Evolutionary conservation across 2,329 filamentous ascomycete genomes (phyloP).

Genomic region (Exophiala alcalophila): DNA sequence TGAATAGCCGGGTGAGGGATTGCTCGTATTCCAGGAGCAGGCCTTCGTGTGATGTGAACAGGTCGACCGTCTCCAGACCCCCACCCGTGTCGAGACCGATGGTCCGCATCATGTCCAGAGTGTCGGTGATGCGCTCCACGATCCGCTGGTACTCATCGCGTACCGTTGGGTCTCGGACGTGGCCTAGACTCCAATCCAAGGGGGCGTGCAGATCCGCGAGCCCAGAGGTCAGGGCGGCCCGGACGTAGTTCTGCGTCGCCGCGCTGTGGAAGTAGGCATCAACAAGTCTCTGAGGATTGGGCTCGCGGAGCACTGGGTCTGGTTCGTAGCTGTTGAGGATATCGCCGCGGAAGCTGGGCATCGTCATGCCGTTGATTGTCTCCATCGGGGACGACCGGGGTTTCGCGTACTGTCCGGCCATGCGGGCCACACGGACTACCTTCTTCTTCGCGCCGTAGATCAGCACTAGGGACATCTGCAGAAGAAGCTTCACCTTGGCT

Average conservation of each 20-base stretch:
- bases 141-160: slow-evolving; percentile 84
- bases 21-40: slow-evolving; percentile 94
- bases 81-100: slow-evolving; percentile 84
- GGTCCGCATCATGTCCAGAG: slow-evolving; percentile 88
- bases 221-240: slow-evolving; percentile 77
- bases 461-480: slow-evolving; percentile 95
- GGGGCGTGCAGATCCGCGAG: slow-evolving; percentile 92
- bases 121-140: slow-evolving; percentile 82
- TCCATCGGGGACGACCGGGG: slow-evolving; percentile 87
- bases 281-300: slow-evolving; percentile 81
- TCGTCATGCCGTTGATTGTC: slow-evolving; percentile 71
- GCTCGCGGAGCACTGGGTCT: slow-evolving; percentile 65
- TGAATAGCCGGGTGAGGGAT: slow-evolving; percentile 72
- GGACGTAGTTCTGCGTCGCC: slow-evolving; percentile 89
- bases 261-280: slow-evolving; percentile 94
- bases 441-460: slow-evolving; percentile 80
- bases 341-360: slow-evolving; percentile 89
- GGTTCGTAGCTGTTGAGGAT: slow-evolving; percentile 82
- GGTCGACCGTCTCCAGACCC: slow-evolving; percentile 84
- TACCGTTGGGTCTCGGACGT: slow-evolving; percentile 78
- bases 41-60: slow-evolving; percentile 94
- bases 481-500: slow-evolving; percentile 90
- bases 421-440: slow-evolving; percentile 89
- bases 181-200: slow-evolving; percentile 90
- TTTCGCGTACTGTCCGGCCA: slow-evolving; percentile 98